Percentiles rank a stretch among this genome's conserved stretches.
Conservation (phyloP, 306 rosid species). For the Potentilla sterilis region DNA sequence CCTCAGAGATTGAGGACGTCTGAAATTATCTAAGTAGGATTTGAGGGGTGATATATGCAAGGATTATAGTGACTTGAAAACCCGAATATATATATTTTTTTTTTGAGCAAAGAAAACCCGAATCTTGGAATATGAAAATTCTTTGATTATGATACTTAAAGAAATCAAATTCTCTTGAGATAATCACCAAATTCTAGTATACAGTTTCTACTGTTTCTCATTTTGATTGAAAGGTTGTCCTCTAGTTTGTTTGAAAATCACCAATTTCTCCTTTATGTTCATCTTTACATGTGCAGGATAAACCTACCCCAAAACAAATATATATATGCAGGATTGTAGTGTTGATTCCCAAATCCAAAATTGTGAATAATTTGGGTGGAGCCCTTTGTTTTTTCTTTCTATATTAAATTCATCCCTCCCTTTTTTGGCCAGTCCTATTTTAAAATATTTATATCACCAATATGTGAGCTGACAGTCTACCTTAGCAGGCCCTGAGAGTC, state of each 20-base stretch:
- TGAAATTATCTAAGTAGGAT: neutral
- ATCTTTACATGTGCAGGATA: neutral
- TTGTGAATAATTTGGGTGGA: neutral
- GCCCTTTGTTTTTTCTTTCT: neutral
- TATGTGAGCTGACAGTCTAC: neutral
- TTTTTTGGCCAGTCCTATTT: neutral
- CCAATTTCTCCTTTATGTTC: neutral
- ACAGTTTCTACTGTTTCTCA: neutral
- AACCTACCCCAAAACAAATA: neutral
- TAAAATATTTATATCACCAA: neutral
- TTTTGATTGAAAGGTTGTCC: neutral
- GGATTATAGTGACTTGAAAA: neutral
- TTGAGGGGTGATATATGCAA: neutral
- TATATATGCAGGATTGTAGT: neutral
- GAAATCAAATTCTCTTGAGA: neutral
- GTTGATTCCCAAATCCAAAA: neutral
- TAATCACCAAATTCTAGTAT: neutral
- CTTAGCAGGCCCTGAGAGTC: neutral
- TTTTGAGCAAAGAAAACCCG: too few species aligned
- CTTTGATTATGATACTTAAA: neutral
- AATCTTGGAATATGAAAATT: neutral
- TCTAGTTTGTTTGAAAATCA: neutral
- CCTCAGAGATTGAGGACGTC: neutral
- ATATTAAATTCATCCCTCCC: neutral
- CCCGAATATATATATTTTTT: neutral